Evolutionary conservation across 2,329 filamentous ascomycete species (phyloP), one percentile per base, ranked within the genome.

Genomic region (Ceratocystis cacaofunesta): DNA sequence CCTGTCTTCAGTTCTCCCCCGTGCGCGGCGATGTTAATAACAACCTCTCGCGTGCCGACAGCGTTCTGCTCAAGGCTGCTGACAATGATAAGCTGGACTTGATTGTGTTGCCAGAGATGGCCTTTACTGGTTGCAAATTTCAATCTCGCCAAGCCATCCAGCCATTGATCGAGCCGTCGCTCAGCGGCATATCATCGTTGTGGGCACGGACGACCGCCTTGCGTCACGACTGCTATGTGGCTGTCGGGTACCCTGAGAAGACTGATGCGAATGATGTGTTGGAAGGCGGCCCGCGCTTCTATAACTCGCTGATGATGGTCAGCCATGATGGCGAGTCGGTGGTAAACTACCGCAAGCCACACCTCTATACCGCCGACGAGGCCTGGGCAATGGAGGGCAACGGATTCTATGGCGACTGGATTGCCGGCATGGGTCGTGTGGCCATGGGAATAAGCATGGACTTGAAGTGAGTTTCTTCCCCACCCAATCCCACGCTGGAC

Each of bases 51-150:
- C 80, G 80, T 19, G 88, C 88, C 68, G 84, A 91, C 69, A 74
- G 78, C 0, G 78, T 92, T 3, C 75, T 92, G 10, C 60, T 92
- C 1, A 68, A 68, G 50, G 60, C 65, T 25, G 25, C 66, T 8
- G 66, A 68, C 19, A 30, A 52, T n/a, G 52, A 62, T 25, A 57
- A 63, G 17, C 36, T 66, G 17, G 87, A 90, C 71, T 78, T 92
- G 36, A 77, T 94, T 0, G 83, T 92, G 0, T 75, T 92, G 0
- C 88, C 89, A 0, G 89, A 92, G 72, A 76, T 92, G 73, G 87
- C 89, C 0, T 90, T 92, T 71, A 81, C 84, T 66, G 86, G 89
- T 36, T 94, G 92, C 76, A 91, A 91, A 72, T 92, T 92, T 76
- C 80, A 82, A 52, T 87, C 85, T 0, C 73, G 89, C 1, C 76